Base-by-base conservation (phyloP, 352 stramenopile species). In the Phytophthora chlamydospora region DNA sequence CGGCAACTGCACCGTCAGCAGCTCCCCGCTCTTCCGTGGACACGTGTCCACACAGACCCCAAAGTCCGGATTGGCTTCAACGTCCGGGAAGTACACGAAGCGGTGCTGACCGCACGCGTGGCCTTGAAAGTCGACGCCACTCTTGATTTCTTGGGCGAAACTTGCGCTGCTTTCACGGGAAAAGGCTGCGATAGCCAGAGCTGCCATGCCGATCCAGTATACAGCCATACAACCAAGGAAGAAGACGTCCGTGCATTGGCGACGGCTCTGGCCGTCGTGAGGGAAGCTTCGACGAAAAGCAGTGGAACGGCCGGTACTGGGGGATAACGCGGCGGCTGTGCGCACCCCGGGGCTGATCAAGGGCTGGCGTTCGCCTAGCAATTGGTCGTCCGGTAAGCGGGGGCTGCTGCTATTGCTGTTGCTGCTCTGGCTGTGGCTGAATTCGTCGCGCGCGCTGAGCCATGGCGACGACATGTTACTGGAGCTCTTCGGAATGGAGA, bases 191-290 rank as follows among this genome's bases (percentile, higher is more conserved):
- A 89, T 73, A 27, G 73, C 81, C 12, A 95, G 70, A 24, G 68
- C 82, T 32, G 92, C 40, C 85, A 95, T 92, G 13, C 83, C 85
- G 33, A 93, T 61, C 83, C 84, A 91, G 65, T 95, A 95, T 13
- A 55, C 65, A 8, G 60, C 69, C 31, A 94, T 76, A n/a, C 78
- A 33, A 0, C 72, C 65, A 7, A 94, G 59, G 14, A 76, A 80
- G 21, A 88, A 68, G 0, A 85, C 40, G 56, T 94, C 85, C 0
- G 83, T 92, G 62, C 78, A 88, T 4, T 52, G 40, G 14, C 80
- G 81, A 36, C 80, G 76, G 44, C 66, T 66, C 11, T 78, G 69
- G 38, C 41, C 21, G 9, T 47, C 42, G 3, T 69, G 69, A 14
- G 71, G 72, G 50, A 85, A 84, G 54, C 60, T 76, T 24, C 68